These are phyloP conservation scores for Globisporangium cylindrosporum DNA, from an alignment of 352 stramenopile species.

Conservation along the genomic window DNA sequence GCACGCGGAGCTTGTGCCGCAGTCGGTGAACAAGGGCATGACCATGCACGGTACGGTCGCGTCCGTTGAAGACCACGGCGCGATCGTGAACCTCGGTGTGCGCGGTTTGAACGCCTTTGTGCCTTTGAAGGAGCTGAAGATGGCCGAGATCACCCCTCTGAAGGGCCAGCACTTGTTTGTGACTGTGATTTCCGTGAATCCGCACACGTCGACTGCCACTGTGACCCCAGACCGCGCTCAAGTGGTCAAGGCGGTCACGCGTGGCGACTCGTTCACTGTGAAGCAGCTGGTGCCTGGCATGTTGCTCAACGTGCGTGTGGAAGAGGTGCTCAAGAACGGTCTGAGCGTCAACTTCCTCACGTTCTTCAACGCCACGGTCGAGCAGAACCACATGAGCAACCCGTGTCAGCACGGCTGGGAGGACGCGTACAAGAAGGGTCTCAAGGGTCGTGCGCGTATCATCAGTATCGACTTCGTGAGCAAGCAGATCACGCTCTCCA, in stretches of 20 bases:
- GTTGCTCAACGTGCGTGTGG: constrained; percentile 91
- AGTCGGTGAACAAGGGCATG: constrained; percentile 66
- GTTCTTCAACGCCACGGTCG: constrained; percentile 85
- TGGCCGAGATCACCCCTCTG: constrained; percentile 22
- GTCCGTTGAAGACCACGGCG: constrained; percentile 93
- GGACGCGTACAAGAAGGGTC: constrained; percentile 69
- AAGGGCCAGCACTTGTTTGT: constrained; percentile 72
- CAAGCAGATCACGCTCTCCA: constrained; percentile 82
- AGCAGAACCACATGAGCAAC: constrained; percentile 89
- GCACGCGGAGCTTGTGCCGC: constrained; percentile 70
- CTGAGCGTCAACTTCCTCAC: constrained; percentile 87
- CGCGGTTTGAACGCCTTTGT: constrained; percentile 76
- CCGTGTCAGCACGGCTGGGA: constrained; percentile 75
- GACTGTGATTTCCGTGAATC: constrained; percentile 67
- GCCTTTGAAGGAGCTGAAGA: constrained; percentile 67
- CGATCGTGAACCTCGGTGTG: constrained; percentile 90
- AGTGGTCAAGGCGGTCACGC: constrained; percentile 75
- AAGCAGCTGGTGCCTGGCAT: constrained; percentile 90
- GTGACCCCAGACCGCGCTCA: constrained; percentile 64
- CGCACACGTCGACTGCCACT: constrained; percentile 70
- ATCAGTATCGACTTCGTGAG: constrained; percentile 67
- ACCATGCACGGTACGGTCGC: constrained; percentile 84
- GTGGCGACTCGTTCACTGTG: constrained; percentile 83
- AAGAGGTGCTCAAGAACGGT: constrained; percentile 85
- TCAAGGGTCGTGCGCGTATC: constrained; percentile 86